Percentiles rank a stretch among this genome's conserved stretches.
Evolutionary conservation across 2,329 filamentous ascomycete genomes (phyloP).

Genomic region (Trichoderma gracile): DNA sequence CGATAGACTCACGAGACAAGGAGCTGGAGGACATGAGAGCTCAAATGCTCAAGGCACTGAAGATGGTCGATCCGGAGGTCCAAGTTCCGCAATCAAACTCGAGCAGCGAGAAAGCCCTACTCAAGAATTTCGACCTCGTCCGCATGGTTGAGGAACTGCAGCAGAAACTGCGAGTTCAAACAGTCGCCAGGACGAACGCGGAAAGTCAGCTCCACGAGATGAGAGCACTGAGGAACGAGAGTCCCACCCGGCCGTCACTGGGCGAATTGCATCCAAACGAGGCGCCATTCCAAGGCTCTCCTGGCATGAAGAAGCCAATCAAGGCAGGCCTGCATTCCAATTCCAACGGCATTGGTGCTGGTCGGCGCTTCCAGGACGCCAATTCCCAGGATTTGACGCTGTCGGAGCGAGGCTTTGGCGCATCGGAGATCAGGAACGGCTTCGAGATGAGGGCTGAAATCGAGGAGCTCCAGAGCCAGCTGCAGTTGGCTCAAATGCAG

Average conservation of each 20-base stretch:
- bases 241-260: constrained; percentile 69
- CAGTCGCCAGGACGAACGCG: constrained; percentile 76
- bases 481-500: constrained; percentile 93
- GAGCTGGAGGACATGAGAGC: constrained; percentile 79
- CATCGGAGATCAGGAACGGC: constrained; percentile 78
- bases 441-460: constrained; percentile 91
- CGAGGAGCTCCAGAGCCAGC: constrained; percentile 88
- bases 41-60: constrained; percentile 79
- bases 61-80: constrained; percentile 78
- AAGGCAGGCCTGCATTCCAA: constrained; percentile 59
- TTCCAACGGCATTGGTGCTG: constrained; percentile 77
- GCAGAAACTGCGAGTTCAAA: constrained; percentile 80
- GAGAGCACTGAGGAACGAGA: constrained; percentile 68
- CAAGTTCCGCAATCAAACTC: constrained; percentile 62
- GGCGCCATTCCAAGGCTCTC: constrained; percentile 68
- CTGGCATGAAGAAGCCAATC: constrained; percentile 64
- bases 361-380: constrained; percentile 66
- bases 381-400: constrained; percentile 71
- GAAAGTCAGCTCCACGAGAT: constrained; percentile 80
- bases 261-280: constrained; percentile 89
- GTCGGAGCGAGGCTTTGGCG: constrained; percentile 81
- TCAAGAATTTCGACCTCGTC: constrained; percentile 78
- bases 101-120: constrained; percentile 64
- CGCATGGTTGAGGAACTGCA: constrained; percentile 87
- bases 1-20: constrained; percentile 75